These are phyloP conservation scores for Rhodotorula sp. DNA, from an alignment of 1,284 basidiomycete species.

Conservation along the genomic window DNA sequence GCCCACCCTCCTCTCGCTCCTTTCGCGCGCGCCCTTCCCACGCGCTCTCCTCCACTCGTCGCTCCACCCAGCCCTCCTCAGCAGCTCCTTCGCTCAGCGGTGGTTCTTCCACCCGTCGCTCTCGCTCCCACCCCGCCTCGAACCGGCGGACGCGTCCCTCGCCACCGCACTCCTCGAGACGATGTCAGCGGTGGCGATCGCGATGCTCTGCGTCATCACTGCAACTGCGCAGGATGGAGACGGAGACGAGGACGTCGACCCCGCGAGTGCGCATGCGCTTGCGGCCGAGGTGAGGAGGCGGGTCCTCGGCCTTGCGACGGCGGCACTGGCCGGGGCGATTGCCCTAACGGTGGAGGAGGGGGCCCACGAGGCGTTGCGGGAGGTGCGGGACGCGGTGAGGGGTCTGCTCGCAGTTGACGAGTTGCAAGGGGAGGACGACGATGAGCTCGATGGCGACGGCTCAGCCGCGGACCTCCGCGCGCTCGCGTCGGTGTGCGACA, in stretches of 20 bases:
- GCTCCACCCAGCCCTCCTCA: neutral
- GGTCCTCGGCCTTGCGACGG: neutral
- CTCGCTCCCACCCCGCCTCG: neutral
- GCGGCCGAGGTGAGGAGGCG: neutral
- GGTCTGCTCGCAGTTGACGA: neutral
- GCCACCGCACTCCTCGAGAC: neutral
- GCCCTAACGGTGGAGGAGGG: neutral
- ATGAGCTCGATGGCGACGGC: neutral
- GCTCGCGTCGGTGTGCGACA: neutral
- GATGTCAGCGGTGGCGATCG: neutral
- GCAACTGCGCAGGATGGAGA: neutral
- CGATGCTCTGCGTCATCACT: neutral
- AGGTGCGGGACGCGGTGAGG: neutral
- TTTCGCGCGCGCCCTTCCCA: neutral
- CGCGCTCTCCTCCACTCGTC: neutral
- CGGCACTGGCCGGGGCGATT: neutral
- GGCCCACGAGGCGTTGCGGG: neutral
- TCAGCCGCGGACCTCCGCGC: neutral
- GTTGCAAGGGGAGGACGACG: neutral
- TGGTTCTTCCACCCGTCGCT: constrained; percentile 15
- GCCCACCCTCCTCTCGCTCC: neutral
- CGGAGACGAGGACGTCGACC: neutral
- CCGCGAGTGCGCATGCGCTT: neutral
- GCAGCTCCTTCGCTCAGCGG: constrained; percentile 9
- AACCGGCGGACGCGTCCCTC: neutral